Percentiles rank a stretch among this genome's conserved stretches.
Conservation (phyloP, 2,329 filamentous ascomycete species). For the Ophiocordyceps polyrhachis-furcata region DNA sequence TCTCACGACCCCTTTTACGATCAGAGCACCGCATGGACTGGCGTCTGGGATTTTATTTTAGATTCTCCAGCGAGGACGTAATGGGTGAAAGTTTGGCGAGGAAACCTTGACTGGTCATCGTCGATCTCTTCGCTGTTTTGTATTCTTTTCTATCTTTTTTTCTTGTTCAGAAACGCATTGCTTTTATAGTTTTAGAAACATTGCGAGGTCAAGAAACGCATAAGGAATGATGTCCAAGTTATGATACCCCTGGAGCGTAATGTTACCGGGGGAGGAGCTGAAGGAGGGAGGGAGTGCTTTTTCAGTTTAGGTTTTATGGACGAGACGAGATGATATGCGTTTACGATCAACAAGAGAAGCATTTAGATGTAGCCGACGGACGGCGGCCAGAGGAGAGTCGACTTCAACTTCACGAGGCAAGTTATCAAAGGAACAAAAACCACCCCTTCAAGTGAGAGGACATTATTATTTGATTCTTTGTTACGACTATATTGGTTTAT, state of each 20-base stretch:
- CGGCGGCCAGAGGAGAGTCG: no score
- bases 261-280: no score
- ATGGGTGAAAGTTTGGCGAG: not conserved
- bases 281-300: no score
- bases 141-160: not conserved
- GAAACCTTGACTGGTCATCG: not conserved
- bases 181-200: not conserved
- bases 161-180: not conserved
- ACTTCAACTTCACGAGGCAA: no score
- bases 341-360: no score
- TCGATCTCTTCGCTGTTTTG: not conserved
- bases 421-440: no score
- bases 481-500: not conserved
- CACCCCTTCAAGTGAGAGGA: not conserved
- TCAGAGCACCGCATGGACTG: constrained; percentile 9
- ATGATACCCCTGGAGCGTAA: no score
- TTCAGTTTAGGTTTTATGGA: no score
- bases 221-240: no score
- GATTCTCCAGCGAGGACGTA: constrained; percentile 3
- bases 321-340: no score
- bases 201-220: no score
- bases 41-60: constrained; percentile 8
- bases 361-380: no score
- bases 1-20: constrained; percentile 10
- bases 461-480: not conserved